phyloP scores from a whole-genome alignment of 208 protist genomes.

The Kentomonas sorsogonicus region DNA sequence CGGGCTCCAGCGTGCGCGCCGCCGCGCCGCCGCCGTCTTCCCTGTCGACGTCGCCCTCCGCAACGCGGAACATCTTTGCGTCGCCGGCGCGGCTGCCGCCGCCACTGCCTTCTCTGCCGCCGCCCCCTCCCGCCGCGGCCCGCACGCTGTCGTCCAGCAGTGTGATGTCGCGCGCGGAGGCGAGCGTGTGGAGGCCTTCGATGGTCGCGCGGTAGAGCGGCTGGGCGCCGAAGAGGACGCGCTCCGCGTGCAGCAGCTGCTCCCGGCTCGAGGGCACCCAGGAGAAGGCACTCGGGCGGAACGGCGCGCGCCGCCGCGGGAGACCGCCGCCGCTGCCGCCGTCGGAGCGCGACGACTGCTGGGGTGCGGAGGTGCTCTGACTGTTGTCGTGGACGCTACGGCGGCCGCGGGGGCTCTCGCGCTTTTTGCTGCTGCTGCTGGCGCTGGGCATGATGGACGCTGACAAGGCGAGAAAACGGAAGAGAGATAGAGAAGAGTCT shows the following conservation, averaged over 20 bases:
- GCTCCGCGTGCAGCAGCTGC: constrained; percentile 23
- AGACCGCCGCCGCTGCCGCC: too few species aligned
- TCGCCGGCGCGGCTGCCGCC: background rate
- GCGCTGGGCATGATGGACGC: constrained; percentile 5
- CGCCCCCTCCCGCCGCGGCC: background rate
- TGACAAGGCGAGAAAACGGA: constrained; percentile 7
- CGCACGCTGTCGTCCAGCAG: background rate
- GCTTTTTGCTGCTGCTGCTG: background rate
- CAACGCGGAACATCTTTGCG: background rate
- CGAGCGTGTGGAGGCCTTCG: too few species aligned
- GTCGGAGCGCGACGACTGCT: too few species aligned
- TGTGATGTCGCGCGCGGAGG: too few species aligned
- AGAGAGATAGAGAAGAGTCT: constrained; percentile 6
- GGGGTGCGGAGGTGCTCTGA: too few species aligned
- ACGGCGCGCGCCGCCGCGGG: constrained; percentile 14
- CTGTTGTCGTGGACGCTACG: too few species aligned
- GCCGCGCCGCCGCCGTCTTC: too few species aligned
- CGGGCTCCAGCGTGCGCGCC: background rate
- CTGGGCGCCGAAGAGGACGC: constrained; percentile 23
- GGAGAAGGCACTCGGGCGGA: constrained; percentile 29
- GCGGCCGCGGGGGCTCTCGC: too few species aligned
- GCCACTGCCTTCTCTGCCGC: background rate
- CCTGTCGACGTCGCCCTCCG: background rate
- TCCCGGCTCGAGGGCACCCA: constrained; percentile 31
- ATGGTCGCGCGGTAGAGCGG: too few species aligned